Conservation (phyloP, 2,329 filamentous ascomycete genomes). For the Cytospora mali region DNA sequence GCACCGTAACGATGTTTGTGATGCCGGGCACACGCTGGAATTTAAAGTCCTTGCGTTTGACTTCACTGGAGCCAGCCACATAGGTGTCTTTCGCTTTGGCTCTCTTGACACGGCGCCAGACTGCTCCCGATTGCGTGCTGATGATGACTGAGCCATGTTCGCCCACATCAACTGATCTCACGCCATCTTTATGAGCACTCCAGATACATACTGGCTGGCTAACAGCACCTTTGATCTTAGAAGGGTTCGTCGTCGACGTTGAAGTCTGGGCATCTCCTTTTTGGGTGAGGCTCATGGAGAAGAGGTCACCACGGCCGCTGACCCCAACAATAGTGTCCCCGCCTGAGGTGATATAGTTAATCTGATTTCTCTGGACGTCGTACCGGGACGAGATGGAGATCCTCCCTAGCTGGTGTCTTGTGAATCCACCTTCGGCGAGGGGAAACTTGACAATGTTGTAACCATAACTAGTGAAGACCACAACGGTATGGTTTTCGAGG, state of each 20-base stretch:
- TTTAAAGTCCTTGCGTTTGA: conserved; percentile 86
- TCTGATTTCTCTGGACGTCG: conserved; percentile 65
- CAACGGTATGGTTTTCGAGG: conserved; percentile 84
- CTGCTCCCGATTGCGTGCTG: conserved; percentile 87
- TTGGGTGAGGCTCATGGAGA: conserved; percentile 76
- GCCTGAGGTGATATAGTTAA: conserved; percentile 77
- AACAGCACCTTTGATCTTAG: conserved; percentile 83
- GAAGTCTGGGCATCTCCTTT: conserved; percentile 63
- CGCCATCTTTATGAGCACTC: conserved; percentile 85
- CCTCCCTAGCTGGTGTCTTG: conserved; percentile 65
- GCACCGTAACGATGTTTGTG: conserved; percentile 79
- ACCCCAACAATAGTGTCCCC: conserved; percentile 91
- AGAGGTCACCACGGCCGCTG: conserved; percentile 82
- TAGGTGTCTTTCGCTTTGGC: conserved; percentile 74
- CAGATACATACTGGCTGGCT: conserved; percentile 81
- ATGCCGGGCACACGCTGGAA: conserved; percentile 89
- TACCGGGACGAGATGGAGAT: conserved; percentile 68
- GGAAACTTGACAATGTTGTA: conserved; percentile 91
- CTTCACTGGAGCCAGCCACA: conserved; percentile 49
- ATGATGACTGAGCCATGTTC: conserved; percentile 95
- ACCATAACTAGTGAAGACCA: conserved; percentile 93
- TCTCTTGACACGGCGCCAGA: conserved; percentile 86
- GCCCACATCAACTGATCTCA: conserved; percentile 82
- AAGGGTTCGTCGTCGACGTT: conserved; percentile 86
- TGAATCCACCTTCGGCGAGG: conserved; percentile 64